Conservation (phyloP, 2,329 filamentous ascomycete species). For the Emericellopsis atlantica region DNA sequence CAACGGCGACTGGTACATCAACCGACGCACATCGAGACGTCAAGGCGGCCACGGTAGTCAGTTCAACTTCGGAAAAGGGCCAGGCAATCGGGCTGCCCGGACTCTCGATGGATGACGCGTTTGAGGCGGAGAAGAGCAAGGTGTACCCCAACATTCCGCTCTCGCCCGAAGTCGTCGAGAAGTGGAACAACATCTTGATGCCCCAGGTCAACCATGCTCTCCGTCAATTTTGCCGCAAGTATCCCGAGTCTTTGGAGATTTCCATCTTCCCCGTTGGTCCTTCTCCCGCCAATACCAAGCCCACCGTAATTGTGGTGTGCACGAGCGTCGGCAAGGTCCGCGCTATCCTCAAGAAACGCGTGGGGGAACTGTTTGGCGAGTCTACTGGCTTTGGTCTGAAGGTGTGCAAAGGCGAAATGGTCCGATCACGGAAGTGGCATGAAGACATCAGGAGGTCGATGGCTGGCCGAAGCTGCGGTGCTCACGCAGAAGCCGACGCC, state of each 20-base stretch:
- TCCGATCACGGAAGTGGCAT: constrained; percentile 41
- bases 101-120: no score
- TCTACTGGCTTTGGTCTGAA: constrained; percentile 52
- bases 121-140: constrained; percentile 27
- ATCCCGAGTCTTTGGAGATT: constrained; percentile 67
- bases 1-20: neutral
- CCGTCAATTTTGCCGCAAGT: constrained; percentile 57
- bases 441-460: constrained; percentile 16
- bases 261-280: constrained; percentile 65
- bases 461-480: constrained; percentile 14
- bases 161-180: constrained; percentile 48
- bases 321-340: constrained; percentile 63
- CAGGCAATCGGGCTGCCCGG: no score
- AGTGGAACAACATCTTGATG: constrained; percentile 61
- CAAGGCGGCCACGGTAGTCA: neutral
- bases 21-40: constrained; percentile 2
- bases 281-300: constrained; percentile 49
- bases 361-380: constrained; percentile 52
- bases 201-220: constrained; percentile 62
- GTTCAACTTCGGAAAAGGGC: neutral
- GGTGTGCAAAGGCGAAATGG: constrained; percentile 57
- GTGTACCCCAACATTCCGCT: constrained; percentile 48
- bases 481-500: constrained; percentile 22
- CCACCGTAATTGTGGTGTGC: constrained; percentile 68
- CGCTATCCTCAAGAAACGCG: constrained; percentile 55